Conservation (phyloP, 1,284 basidiomycete genomes). For the Moesziomyces globuligerus region DNA sequence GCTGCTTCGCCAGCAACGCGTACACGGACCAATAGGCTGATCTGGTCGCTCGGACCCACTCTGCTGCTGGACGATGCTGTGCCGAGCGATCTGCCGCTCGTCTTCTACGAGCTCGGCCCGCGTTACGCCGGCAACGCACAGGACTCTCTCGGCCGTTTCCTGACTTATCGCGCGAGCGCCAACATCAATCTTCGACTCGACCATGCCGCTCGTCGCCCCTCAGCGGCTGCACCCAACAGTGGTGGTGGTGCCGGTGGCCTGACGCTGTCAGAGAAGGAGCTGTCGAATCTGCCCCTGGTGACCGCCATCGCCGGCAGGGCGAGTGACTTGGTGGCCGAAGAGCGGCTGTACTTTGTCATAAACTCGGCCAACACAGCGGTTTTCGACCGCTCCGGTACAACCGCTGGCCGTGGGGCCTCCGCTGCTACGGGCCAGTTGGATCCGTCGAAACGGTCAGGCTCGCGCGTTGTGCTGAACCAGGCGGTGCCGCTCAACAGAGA, state of each 20-base stretch:
- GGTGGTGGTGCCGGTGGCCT: not conserved
- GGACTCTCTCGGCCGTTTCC: constrained; percentile 58
- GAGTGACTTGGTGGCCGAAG: constrained; percentile 46
- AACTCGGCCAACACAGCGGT: constrained; percentile 46
- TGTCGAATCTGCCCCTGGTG: constrained; percentile 47
- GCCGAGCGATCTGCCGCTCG: constrained; percentile 50
- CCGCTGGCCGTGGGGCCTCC: not conserved
- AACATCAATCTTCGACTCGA: constrained; percentile 57
- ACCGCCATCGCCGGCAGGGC: constrained; percentile 48
- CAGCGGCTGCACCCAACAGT: constrained; percentile 3
- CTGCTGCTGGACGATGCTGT: constrained; percentile 53
- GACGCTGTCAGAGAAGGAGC: constrained; percentile 36
- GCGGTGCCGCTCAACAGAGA: constrained; percentile 40
- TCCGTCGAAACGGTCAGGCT: constrained; percentile 24
- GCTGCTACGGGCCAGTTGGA: constrained; percentile 3
- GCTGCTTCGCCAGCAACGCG: not conserved
- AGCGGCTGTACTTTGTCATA: constrained; percentile 54
- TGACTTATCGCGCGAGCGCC: constrained; percentile 56
- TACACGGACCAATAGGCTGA: constrained; percentile 24
- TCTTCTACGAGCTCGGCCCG: constrained; percentile 52
- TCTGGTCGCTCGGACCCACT: constrained; percentile 58
- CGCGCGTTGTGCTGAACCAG: constrained; percentile 51
- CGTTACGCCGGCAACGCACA: constrained; percentile 58
- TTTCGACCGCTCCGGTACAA: constrained; percentile 24
- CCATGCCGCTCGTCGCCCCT: constrained; percentile 26